phyloP scores from a whole-genome alignment of 2,329 filamentous ascomycete genomes.

The Neofusicoccum sp. region DNA sequence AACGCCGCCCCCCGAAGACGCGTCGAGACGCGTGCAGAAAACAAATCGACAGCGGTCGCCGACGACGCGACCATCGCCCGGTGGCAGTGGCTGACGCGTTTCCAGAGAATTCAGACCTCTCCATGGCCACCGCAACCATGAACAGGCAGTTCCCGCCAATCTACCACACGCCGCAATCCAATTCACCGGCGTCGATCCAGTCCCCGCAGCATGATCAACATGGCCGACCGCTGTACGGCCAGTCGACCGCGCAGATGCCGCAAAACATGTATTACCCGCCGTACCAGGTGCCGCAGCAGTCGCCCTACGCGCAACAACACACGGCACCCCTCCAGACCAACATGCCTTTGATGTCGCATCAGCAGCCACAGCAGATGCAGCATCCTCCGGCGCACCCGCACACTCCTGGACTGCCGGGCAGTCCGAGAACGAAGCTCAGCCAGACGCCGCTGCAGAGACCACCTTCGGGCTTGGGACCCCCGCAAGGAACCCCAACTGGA shows the following conservation, averaged over 20 bases:
- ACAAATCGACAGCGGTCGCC: not conserved
- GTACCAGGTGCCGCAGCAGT: conserved; percentile 58
- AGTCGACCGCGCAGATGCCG: conserved; percentile 75
- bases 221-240: conserved; percentile 77
- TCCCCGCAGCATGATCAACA: conserved; percentile 92
- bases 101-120: conserved; percentile 70
- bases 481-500: conserved; percentile 42
- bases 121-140: conserved; percentile 68
- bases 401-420: conserved; percentile 65
- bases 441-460: conserved; percentile 60
- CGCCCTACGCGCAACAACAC: conserved; percentile 61
- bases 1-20: not conserved
- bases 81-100: conserved; percentile 52
- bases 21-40: conserved; percentile 6
- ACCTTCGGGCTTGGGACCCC: conserved; percentile 49
- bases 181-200: conserved; percentile 89
- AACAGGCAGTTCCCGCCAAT: conserved; percentile 81
- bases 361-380: conserved; percentile 46
- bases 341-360: conserved; percentile 57
- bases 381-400: conserved; percentile 47
- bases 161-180: conserved; percentile 94
- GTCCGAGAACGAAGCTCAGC: conserved; percentile 53
- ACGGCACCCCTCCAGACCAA: conserved; percentile 48
- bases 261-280: conserved; percentile 86
- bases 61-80: not conserved